phyloP scores from a whole-genome alignment of 1,284 basidiomycete species.

The Sparassis latifolia region DNA sequence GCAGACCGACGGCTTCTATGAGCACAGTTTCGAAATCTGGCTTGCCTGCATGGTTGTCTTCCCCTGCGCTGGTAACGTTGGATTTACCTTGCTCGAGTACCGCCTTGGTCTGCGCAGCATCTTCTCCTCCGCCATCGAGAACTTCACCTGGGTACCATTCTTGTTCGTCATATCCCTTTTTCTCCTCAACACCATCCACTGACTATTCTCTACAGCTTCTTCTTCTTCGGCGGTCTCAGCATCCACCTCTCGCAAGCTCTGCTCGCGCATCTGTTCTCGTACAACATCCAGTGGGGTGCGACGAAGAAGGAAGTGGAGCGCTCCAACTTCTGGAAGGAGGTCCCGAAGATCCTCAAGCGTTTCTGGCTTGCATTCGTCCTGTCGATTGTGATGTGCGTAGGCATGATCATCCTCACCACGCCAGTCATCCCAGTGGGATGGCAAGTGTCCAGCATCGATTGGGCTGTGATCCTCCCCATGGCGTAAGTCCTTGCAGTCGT shows the following conservation, averaged over 20 bases:
- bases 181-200: conserved; percentile 6
- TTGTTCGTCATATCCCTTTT: conserved; percentile 46
- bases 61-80: conserved; percentile 65
- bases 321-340: conserved; percentile 85
- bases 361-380: conserved; percentile 63
- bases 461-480: conserved; percentile 68
- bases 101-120: conserved; percentile 62
- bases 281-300: conserved; percentile 79
- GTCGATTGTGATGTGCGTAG: conserved; percentile 38
- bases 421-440: conserved; percentile 51
- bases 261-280: conserved; percentile 77
- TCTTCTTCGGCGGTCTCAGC: conserved; percentile 79
- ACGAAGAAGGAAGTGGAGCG: conserved; percentile 77
- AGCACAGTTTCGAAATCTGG: conserved; percentile 72
- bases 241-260: conserved; percentile 71
- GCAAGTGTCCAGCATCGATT: conserved; percentile 51
- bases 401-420: conserved; percentile 51
- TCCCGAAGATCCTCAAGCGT: conserved; percentile 72
- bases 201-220: conserved; percentile 46
- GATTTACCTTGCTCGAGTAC: conserved; percentile 69
- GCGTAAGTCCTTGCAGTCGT: conserved; percentile 34
- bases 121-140: conserved; percentile 50
- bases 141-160: conserved; percentile 72
- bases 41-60: conserved; percentile 75
- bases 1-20: conserved; percentile 53